Conservation (phyloP, 495 filamentous ascomycete species). For the Bryoglossum gracile region DNA sequence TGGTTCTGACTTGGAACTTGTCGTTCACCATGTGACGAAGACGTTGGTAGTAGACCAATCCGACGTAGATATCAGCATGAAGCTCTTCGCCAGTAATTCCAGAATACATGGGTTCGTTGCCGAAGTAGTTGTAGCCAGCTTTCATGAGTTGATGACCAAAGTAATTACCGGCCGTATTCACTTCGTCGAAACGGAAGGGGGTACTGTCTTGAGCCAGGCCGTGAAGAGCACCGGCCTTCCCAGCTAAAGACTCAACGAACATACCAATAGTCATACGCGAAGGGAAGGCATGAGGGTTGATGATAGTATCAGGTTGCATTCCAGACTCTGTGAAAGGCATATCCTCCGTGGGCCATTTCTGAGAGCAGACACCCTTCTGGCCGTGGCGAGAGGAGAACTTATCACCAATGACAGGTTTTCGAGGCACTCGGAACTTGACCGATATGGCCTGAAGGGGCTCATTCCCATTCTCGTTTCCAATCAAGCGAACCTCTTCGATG, state of each 20-base stretch:
- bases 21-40: slow-evolving; percentile 99
- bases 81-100: slow-evolving; percentile 95
- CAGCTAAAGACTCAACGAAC: slow-evolving; percentile 96
- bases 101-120: slow-evolving; percentile 96
- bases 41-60: slow-evolving; percentile 95
- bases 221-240: slow-evolving; percentile 89
- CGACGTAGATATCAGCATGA: slow-evolving; percentile 91
- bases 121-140: slow-evolving; percentile 95
- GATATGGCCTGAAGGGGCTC: slow-evolving; percentile 80
- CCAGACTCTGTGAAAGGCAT: slow-evolving; percentile 98
- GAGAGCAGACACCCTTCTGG: slow-evolving; percentile 95
- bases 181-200: slow-evolving; percentile 88
- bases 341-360: slow-evolving; percentile 88
- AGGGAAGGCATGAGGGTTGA: slow-evolving; percentile 99
- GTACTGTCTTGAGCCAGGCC: slow-evolving; percentile 91
- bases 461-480: slow-evolving; percentile 72
- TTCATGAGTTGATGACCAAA: slow-evolving; percentile 91
- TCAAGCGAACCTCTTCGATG: slow-evolving; percentile 86
- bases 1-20: slow-evolving; percentile 97
- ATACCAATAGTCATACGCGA: slow-evolving; percentile 99
- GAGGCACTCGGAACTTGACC: slow-evolving; percentile 86
- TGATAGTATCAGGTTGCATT: slow-evolving; percentile 95
- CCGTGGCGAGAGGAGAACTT: slow-evolving; percentile 98
- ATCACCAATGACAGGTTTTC: slow-evolving; percentile 89
- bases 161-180: slow-evolving; percentile 86